phyloP scores from a whole-genome alignment of 2,329 filamentous ascomycete species.

The Calonectria pseudoreteaudii region DNA sequence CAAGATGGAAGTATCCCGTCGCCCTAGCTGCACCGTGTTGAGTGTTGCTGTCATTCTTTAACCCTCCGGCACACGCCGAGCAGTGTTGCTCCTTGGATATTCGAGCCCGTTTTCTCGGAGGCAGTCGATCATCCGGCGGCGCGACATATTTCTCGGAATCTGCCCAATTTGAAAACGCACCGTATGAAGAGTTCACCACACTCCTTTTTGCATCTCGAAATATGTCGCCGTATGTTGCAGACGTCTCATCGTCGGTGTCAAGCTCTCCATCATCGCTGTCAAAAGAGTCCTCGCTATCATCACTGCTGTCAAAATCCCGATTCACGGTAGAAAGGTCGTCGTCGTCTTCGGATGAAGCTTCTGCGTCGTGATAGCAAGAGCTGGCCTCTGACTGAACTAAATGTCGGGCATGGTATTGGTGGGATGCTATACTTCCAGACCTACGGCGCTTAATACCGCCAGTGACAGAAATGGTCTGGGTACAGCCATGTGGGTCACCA shows the following conservation, averaged over 20 bases:
- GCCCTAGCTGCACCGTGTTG: background rate
- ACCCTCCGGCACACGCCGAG: rapidly evolving
- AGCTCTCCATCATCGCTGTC: background rate
- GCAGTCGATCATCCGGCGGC: background rate
- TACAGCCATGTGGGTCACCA: background rate
- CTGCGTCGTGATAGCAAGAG: background rate
- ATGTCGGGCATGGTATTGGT: background rate
- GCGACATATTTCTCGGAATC: background rate
- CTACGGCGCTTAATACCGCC: background rate
- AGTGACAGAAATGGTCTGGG: background rate
- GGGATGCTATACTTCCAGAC: background rate
- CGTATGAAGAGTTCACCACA: background rate
- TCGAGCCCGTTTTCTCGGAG: background rate
- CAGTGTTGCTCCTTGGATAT: background rate
- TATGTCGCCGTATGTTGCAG: background rate
- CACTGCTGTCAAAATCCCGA: background rate
- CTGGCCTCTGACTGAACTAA: background rate
- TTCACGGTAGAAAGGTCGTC: background rate
- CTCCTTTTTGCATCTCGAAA: background rate
- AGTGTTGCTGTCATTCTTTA: background rate
- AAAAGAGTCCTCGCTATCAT: background rate
- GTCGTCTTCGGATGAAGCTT: background rate
- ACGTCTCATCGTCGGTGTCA: background rate
- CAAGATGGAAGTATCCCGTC: background rate
- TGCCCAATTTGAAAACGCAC: background rate